phyloP scores from a whole-genome alignment of 169 alveolate species.

The Perkinsus olseni region DNA sequence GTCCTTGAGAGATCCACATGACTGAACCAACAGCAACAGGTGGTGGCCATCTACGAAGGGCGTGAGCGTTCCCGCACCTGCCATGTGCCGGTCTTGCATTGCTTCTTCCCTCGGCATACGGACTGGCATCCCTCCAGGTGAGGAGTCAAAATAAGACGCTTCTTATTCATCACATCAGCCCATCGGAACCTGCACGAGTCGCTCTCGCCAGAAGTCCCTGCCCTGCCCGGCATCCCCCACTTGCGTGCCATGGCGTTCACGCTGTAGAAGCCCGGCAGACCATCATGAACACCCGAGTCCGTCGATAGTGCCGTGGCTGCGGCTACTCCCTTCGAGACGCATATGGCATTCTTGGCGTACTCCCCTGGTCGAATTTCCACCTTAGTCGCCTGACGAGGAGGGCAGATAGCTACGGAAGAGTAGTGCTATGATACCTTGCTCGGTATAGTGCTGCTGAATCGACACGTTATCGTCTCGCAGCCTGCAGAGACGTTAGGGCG shows the following conservation, averaged over 20 bases:
- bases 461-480: not conserved
- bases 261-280: not conserved
- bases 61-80: not conserved
- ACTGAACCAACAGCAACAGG: not conserved
- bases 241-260: not conserved
- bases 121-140: not conserved
- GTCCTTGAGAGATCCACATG: not conserved
- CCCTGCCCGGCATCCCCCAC: not conserved
- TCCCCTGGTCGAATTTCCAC: not conserved
- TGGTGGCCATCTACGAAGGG: too few species aligned
- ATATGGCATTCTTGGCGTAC: not conserved
- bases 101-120: not conserved
- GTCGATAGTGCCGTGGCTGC: not conserved
- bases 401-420: not conserved
- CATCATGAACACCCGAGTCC: not conserved
- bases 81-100: not conserved
- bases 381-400: not conserved
- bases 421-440: not conserved
- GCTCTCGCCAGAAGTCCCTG: too few species aligned
- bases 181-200: not conserved
- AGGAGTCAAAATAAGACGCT: not conserved
- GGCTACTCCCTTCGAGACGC: not conserved
- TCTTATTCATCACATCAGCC: not conserved
- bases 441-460: not conserved
- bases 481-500: not conserved